These are phyloP conservation scores for Tylopilus sp. DNA, from an alignment of 1,284 basidiomycete species.

Conservation along the genomic window DNA sequence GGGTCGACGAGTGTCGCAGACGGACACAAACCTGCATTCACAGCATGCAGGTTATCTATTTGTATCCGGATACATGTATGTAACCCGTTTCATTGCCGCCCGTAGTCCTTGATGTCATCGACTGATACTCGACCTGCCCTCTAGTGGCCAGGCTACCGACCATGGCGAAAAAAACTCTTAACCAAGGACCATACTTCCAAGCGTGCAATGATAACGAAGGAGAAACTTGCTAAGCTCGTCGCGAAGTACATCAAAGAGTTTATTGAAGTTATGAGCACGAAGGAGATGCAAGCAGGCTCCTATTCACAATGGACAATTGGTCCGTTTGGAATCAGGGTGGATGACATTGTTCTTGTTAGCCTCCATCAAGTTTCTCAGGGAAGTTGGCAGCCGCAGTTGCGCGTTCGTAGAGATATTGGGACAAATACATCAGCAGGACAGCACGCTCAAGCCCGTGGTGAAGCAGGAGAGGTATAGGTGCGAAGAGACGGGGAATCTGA, in stretches of 20 bases:
- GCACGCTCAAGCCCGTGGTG: neutral
- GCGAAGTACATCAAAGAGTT: slow-evolving; percentile 59
- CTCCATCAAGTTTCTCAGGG: slow-evolving; percentile 82
- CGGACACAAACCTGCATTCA: slow-evolving; percentile 70
- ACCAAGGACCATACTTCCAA: slow-evolving; percentile 76
- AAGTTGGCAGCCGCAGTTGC: slow-evolving; percentile 78
- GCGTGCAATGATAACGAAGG: slow-evolving; percentile 70
- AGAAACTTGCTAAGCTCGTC: slow-evolving; percentile 69
- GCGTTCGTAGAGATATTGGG: slow-evolving; percentile 46
- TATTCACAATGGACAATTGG: slow-evolving; percentile 63
- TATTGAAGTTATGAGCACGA: slow-evolving; percentile 5
- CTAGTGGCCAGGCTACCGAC: slow-evolving; percentile 78
- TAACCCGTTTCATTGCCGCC: neutral
- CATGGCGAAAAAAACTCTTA: slow-evolving; percentile 75
- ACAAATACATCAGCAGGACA: neutral
- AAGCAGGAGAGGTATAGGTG: neutral
- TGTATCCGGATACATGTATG: slow-evolving; percentile 64
- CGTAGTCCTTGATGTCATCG: slow-evolving; percentile 10
- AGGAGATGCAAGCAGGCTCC: slow-evolving; percentile 15
- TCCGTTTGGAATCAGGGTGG: slow-evolving; percentile 59
- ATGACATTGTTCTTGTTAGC: slow-evolving; percentile 72
- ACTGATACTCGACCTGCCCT: neutral
- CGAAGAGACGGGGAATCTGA: too few species aligned
- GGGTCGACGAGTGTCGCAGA: slow-evolving; percentile 51
- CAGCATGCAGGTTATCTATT: slow-evolving; percentile 72